phyloP scores from a whole-genome alignment of 768 basidiomycete species.

The Botryobasidium botryosum region DNA sequence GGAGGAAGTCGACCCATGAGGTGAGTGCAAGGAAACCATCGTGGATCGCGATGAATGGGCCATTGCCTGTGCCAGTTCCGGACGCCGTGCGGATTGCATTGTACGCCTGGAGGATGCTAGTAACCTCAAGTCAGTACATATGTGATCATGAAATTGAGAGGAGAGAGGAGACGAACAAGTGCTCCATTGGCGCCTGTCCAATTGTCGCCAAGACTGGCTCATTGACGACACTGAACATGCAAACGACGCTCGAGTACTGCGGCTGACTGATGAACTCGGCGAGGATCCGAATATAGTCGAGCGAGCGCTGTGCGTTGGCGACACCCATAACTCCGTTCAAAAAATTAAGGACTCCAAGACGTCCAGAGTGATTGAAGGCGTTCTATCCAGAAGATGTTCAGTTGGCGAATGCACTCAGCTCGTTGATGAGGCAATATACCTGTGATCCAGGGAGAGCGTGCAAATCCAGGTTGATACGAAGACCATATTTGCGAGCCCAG shows the following conservation, averaged over 20 bases:
- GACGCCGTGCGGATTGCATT: slow-evolving; percentile 54
- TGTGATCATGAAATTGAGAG: background rate
- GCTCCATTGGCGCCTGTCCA: slow-evolving; percentile 16
- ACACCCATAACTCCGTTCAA: slow-evolving; percentile 63
- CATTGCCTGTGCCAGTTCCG: slow-evolving; percentile 50
- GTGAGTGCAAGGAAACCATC: slow-evolving; percentile 42
- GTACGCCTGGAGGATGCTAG: slow-evolving; percentile 24
- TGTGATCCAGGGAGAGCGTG: slow-evolving; percentile 69
- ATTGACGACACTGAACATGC: slow-evolving; percentile 24
- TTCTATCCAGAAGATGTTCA: slow-evolving; percentile 1
- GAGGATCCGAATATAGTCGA: slow-evolving; percentile 58
- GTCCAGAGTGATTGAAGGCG: slow-evolving; percentile 34
- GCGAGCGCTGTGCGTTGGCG: slow-evolving; percentile 65
- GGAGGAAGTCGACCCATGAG: slow-evolving; percentile 27
- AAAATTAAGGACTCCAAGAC: slow-evolving; percentile 42
- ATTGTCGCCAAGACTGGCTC: slow-evolving; percentile 19
- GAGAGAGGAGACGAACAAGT: slow-evolving; percentile 14
- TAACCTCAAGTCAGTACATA: background rate
- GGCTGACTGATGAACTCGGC: slow-evolving; percentile 71
- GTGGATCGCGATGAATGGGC: slow-evolving; percentile 41
- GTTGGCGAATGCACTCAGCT: background rate
- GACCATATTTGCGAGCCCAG: slow-evolving; percentile 81
- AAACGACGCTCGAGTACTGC: slow-evolving; percentile 40
- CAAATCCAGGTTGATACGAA: slow-evolving; percentile 69
- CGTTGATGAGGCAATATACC: slow-evolving; percentile 23